Percentiles rank a stretch among this genome's conserved stretches.
Evolutionary conservation across 352 stramenopile species (phyloP).

Genomic region (Pythium phragmitis): DNA sequence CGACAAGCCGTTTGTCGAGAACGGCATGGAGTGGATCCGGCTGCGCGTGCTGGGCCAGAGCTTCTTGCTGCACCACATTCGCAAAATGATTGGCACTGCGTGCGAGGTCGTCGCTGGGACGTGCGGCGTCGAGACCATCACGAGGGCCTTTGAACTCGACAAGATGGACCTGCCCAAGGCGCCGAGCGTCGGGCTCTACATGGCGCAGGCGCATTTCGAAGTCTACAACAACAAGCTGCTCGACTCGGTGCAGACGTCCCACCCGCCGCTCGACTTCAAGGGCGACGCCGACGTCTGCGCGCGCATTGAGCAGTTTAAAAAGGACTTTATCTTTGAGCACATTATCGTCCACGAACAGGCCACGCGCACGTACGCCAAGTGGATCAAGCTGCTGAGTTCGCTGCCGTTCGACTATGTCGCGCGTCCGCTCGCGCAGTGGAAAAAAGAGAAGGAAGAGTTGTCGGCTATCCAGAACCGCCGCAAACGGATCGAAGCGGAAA

Average conservation of each 20-base stretch:
- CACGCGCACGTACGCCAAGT: conserved; percentile 81
- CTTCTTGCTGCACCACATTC: conserved; percentile 98
- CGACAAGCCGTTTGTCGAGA: conserved; percentile 77
- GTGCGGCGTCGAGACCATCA: conserved; percentile 48
- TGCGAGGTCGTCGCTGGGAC: conserved; percentile 74
- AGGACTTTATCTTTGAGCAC: conserved; percentile 72
- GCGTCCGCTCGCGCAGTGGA: conserved; percentile 65
- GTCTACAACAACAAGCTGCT: conserved; percentile 83
- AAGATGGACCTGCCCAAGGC: conserved; percentile 89
- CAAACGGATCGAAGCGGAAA: conserved; percentile 28
- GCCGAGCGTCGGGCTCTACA: conserved; percentile 82
- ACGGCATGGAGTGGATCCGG: conserved; percentile 95
- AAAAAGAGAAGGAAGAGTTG: conserved; percentile 69
- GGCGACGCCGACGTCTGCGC: conserved; percentile 47
- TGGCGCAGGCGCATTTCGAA: conserved; percentile 84
- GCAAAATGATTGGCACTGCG: conserved; percentile 95
- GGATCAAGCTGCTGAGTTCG: conserved; percentile 65
- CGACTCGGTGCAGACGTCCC: conserved; percentile 63
- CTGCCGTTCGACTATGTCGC: conserved; percentile 72
- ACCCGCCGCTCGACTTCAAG: conserved; percentile 61
- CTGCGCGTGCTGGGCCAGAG: conserved; percentile 95
- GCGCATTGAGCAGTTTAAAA: conserved; percentile 78
- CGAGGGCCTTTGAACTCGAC: conserved; percentile 55
- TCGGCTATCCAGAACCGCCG: conserved; percentile 26
- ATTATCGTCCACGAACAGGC: conserved; percentile 80